Conservation (phyloP, 2,329 filamentous ascomycete genomes). For the Penicillium occitanis region DNA sequence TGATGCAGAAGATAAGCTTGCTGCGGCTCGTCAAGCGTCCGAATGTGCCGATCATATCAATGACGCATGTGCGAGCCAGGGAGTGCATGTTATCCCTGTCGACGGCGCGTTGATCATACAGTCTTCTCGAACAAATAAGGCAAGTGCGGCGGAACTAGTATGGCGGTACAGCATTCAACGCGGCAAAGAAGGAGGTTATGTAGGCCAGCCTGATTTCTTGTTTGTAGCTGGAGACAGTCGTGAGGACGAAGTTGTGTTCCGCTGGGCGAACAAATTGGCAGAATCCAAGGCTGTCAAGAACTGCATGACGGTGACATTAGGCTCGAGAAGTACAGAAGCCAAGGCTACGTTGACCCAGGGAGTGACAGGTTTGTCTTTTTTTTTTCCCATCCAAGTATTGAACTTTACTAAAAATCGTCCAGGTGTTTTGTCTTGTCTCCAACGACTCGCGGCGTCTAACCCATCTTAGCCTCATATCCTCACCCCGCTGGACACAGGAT, state of each 20-base stretch:
- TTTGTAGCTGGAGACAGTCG: conserved; percentile 87
- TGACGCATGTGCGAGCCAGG: conserved; percentile 80
- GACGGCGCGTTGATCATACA: conserved; percentile 82
- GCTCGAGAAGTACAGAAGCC: conserved; percentile 84
- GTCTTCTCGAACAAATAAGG: conserved; percentile 82
- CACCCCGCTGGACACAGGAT: background rate
- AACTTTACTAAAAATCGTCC: conserved; percentile 11
- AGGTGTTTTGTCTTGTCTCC: conserved; percentile 56
- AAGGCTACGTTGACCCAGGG: conserved; percentile 83
- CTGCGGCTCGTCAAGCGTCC: conserved; percentile 74
- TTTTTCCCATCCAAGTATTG: conserved; percentile 12
- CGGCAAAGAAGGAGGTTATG: conserved; percentile 41
- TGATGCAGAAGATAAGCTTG: conserved; percentile 72
- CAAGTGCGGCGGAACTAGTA: conserved; percentile 73
- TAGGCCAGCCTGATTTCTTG: conserved; percentile 69
- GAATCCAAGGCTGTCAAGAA: conserved; percentile 61
- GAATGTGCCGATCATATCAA: conserved; percentile 96
- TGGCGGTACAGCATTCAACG: conserved; percentile 64
- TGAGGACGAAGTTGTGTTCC: conserved; percentile 91
- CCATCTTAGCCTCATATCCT: background rate
- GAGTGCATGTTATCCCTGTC: conserved; percentile 77
- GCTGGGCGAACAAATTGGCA: conserved; percentile 81
- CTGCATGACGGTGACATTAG: conserved; percentile 82
- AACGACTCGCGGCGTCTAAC: conserved; percentile 48
- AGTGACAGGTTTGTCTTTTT: conserved; percentile 68